Conservation (phyloP, 2,329 filamentous ascomycete species). For the Penicillium sclerotigenum region DNA sequence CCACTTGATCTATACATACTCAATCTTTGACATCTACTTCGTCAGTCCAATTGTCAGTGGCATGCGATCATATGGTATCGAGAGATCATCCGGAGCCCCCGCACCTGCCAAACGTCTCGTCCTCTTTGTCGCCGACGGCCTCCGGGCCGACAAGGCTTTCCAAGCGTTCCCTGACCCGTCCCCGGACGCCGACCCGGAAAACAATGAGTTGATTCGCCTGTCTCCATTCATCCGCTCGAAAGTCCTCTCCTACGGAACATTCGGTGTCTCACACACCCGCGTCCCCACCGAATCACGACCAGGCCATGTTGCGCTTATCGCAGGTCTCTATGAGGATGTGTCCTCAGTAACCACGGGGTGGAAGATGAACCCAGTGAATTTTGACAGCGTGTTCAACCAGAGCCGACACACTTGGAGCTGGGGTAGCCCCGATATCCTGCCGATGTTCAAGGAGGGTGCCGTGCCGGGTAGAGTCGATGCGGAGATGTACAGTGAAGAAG, state of each 20-base stretch:
- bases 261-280: slow-evolving; percentile 93
- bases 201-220: slow-evolving; percentile 64
- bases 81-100: slow-evolving; percentile 57
- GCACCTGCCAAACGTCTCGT: slow-evolving; percentile 87
- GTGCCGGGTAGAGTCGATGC: slow-evolving; percentile 81
- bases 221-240: slow-evolving; percentile 88
- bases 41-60: slow-evolving; percentile 95
- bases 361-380: slow-evolving; percentile 97
- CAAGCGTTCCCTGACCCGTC: slow-evolving; percentile 89
- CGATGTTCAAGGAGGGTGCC: slow-evolving; percentile 96
- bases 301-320: slow-evolving; percentile 94
- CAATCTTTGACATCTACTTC: slow-evolving; percentile 98
- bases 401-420: slow-evolving; percentile 98
- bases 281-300: slow-evolving; percentile 96
- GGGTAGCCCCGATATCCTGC: slow-evolving; percentile 95
- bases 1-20: slow-evolving; percentile 88
- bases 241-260: slow-evolving; percentile 85
- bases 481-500: slow-evolving; percentile 77
- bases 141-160: slow-evolving; percentile 97
- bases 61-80: slow-evolving; percentile 77
- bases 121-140: slow-evolving; percentile 92
- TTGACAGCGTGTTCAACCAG: slow-evolving; percentile 97
- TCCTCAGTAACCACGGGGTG: slow-evolving; percentile 95
- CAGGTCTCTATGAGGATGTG: slow-evolving; percentile 95
- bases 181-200: slow-evolving; percentile 40